Percentiles rank a stretch among this genome's conserved stretches.
phyloP scores from a whole-genome alignment of 306 rosid genomes.

The Gastrolobium bilobum region DNA sequence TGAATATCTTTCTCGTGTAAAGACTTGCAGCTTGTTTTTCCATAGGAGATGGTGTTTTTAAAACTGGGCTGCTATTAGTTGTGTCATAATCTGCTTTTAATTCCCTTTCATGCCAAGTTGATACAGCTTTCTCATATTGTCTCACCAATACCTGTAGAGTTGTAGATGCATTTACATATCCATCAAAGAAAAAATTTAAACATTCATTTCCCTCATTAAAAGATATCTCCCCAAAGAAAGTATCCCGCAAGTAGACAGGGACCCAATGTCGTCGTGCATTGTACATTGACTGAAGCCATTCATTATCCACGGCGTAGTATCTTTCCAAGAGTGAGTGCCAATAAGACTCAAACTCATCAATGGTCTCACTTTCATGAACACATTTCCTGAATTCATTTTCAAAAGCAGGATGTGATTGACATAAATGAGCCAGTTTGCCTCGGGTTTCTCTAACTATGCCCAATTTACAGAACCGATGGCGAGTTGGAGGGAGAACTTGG shows the following conservation, averaged over 20 bases:
- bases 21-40: slow-evolving; percentile 92
- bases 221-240: slow-evolving; percentile 79
- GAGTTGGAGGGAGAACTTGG: slow-evolving; percentile 75
- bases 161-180: slow-evolving; percentile 77
- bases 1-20: slow-evolving; percentile 80
- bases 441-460: slow-evolving; percentile 71
- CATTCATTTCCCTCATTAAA: slow-evolving; percentile 59
- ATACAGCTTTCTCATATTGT: slow-evolving; percentile 84
- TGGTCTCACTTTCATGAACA: slow-evolving; percentile 67
- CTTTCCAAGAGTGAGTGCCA: slow-evolving; percentile 80
- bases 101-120: slow-evolving; percentile 82
- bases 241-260: slow-evolving; percentile 76
- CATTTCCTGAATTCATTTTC: slow-evolving; percentile 73
- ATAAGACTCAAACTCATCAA: slow-evolving; percentile 76
- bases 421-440: slow-evolving; percentile 71
- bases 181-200: slow-evolving; percentile 77
- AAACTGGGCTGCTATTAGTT: slow-evolving; percentile 62
- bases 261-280: slow-evolving; percentile 80
- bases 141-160: slow-evolving; percentile 75
- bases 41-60: slow-evolving; percentile 93
- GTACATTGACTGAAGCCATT: slow-evolving; percentile 91
- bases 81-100: slow-evolving; percentile 86
- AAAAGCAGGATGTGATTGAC: slow-evolving; percentile 71
- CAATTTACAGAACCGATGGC: slow-evolving; percentile 77
- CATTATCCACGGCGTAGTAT: slow-evolving; percentile 76